Base-by-base conservation (phyloP, 2,329 filamentous ascomycete species). In the Achaetomium macrosporum region DNA sequence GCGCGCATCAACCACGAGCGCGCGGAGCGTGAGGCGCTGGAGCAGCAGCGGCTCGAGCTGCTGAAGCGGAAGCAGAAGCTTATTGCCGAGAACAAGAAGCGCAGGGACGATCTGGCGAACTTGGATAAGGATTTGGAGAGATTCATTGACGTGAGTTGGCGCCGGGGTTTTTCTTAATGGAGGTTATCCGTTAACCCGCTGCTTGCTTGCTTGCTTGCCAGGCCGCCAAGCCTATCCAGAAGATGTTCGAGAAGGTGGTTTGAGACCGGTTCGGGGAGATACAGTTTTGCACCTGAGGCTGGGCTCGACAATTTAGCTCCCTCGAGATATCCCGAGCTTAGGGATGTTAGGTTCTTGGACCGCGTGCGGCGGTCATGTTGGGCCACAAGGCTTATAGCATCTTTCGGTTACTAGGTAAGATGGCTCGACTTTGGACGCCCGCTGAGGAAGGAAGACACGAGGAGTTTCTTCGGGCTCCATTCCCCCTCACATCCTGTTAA, bases 1-100 rank as follows among this genome's bases (percentile, higher is more conserved):
- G 88, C 88, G 41, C 84, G 92, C 25, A 96, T 99, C 66, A 86
- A 93, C 59, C 88, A 97, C 66, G 93, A 99, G 73, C 83, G 90
- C 61, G 79, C 81, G 12, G 90, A 95, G 66, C 84, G 93, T 36
- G 85, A 95, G 69, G 83, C 84, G 40, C 74, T 97, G 30, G 93
- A 99, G 69, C 86, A 90, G 68, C 84, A 90, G 63, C 79, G 91
- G 47, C 85, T 90, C 67, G 85, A 87, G 60, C 75, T 91, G 2
- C 72, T 90, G 42, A 90, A 79, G 65, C 72, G 77, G 48, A 83
- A 83, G 63, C 77, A 80, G 60, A 82, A 82, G 67, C 74, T 83
- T 45, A 82, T 81, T 47, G 74, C 78, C 1, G 80, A 83, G 67
- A 96, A 96, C 68, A 95, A 95, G 72, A 90, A 90, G 71, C 82